phyloP scores from a whole-genome alignment of 768 basidiomycete genomes.

The Cyclocybe aegerita region DNA sequence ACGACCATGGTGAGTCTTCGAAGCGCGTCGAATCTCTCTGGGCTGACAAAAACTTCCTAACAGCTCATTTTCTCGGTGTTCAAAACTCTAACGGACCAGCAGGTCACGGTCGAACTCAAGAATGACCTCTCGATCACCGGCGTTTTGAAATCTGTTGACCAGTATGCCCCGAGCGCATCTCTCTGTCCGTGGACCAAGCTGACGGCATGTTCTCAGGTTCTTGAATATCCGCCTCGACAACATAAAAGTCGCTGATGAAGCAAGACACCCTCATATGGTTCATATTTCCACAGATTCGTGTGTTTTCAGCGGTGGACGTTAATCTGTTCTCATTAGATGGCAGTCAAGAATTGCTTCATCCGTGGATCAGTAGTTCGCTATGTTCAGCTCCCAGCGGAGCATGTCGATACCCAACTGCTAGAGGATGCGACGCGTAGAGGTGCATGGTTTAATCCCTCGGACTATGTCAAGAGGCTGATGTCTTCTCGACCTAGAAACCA shows the following conservation, averaged over 20 bases:
- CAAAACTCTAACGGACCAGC: constrained; percentile 97
- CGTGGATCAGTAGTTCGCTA: constrained; percentile 98
- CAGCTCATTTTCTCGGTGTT: constrained; percentile 97
- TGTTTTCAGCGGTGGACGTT: neutral
- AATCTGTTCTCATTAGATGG: constrained; percentile 66
- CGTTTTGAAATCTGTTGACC: constrained; percentile 95
- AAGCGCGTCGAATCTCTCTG: neutral
- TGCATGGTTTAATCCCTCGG: constrained; percentile 29
- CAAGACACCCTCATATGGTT: constrained; percentile 97
- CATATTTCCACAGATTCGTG: constrained; percentile 16
- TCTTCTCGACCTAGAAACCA: too few relatives aligned
- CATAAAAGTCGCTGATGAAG: constrained; percentile 90
- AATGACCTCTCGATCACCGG: constrained; percentile 98
- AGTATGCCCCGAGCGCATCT: constrained; percentile 40
- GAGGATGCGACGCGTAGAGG: constrained; percentile 98
- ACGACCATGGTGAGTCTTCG: constrained; percentile 13
- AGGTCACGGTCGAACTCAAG: constrained; percentile 96
- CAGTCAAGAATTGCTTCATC: constrained; percentile 99
- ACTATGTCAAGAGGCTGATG: constrained; percentile 17
- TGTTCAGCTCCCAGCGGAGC: constrained; percentile 89
- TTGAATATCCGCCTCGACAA: constrained; percentile 95
- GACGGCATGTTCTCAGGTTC: constrained; percentile 50
- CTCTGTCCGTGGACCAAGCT: neutral
- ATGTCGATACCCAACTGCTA: constrained; percentile 91
- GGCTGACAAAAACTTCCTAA: neutral